Percentiles rank a stretch among this genome's conserved stretches.
Evolutionary conservation across 106 monocot genomes (phyloP).

Genomic region (Ottelia alismoides): DNA sequence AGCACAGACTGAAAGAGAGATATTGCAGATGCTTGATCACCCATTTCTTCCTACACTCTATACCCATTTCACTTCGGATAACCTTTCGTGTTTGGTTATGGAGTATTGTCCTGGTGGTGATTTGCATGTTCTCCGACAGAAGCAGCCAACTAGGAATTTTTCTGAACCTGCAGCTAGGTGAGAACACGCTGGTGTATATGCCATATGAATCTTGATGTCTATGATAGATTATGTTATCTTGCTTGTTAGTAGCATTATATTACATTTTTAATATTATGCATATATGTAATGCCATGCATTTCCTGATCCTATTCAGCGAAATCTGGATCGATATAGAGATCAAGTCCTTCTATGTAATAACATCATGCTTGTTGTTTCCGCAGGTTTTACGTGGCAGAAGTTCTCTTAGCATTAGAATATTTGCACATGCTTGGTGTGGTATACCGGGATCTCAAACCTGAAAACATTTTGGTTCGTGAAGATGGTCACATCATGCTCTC

Average conservation of each 20-base stretch:
- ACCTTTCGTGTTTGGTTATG: constrained; percentile 79
- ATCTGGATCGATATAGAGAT: too few relatives aligned
- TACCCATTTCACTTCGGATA: constrained; percentile 67
- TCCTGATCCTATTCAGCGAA: too few relatives aligned
- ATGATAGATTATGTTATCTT: too few relatives aligned
- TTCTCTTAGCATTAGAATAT: constrained; percentile 9
- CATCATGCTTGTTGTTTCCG: too few relatives aligned
- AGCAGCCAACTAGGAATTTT: constrained; percentile 51
- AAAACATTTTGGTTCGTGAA: constrained; percentile 12
- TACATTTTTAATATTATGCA: too few relatives aligned
- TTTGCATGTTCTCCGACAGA: constrained; percentile 71
- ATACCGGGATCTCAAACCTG: constrained; percentile 1
- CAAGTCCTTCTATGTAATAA: too few relatives aligned
- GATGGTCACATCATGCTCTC: constrained; percentile 17
- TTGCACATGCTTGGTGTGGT: constrained; percentile 10
- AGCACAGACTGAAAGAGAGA: constrained; percentile 79
- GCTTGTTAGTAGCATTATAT: too few relatives aligned
- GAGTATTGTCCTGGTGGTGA: constrained; percentile 93
- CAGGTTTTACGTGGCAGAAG: constrained; percentile 2
- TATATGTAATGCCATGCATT: too few relatives aligned
- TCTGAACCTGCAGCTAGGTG: constrained; percentile 66
- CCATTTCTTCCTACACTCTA: constrained; percentile 67
- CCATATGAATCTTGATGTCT: too few relatives aligned
- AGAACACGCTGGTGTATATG: too few relatives aligned
- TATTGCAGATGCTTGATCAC: constrained; percentile 74